Evolutionary conservation across 2,329 filamentous ascomycete species (phyloP).

Genomic region (Colletotrichum gloeosporioides): DNA sequence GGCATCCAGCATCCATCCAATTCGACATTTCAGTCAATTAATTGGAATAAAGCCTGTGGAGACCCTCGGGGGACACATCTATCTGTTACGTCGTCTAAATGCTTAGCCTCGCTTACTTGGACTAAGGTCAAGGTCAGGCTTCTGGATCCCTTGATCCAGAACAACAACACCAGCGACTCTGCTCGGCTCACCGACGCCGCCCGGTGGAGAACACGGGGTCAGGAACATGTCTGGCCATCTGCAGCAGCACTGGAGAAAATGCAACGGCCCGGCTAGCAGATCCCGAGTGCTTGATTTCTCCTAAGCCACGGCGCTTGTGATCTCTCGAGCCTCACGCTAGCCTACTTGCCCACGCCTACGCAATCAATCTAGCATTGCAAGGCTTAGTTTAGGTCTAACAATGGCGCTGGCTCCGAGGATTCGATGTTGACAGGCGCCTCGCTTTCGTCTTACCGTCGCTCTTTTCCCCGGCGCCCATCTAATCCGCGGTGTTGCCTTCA

Average conservation of each 20-base stretch:
- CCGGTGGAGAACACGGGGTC: conserved; percentile 1
- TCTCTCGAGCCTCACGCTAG: background rate
- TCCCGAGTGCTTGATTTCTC: background rate
- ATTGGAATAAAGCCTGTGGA: background rate
- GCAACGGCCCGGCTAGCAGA: conserved; percentile 14
- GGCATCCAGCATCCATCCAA: background rate
- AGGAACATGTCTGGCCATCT: conserved; percentile 1
- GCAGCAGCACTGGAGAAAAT: background rate
- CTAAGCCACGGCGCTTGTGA: background rate
- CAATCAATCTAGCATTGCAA: background rate
- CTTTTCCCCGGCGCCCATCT: background rate
- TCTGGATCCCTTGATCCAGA: background rate
- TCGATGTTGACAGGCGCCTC: conserved; percentile 2
- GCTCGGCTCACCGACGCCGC: background rate
- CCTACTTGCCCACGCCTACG: background rate
- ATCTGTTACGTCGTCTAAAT: conserved; percentile 18
- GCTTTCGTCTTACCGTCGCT: background rate
- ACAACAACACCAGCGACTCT: background rate
- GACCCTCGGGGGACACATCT: background rate
- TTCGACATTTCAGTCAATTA: background rate
- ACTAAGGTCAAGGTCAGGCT: background rate
- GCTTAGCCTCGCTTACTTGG: conserved; percentile 12
- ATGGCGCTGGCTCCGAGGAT: background rate
- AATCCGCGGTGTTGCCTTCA: background rate
- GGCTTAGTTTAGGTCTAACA: background rate